Conservation (phyloP, 2,329 filamentous ascomycete genomes). For the Coniochaeta sp. region DNA sequence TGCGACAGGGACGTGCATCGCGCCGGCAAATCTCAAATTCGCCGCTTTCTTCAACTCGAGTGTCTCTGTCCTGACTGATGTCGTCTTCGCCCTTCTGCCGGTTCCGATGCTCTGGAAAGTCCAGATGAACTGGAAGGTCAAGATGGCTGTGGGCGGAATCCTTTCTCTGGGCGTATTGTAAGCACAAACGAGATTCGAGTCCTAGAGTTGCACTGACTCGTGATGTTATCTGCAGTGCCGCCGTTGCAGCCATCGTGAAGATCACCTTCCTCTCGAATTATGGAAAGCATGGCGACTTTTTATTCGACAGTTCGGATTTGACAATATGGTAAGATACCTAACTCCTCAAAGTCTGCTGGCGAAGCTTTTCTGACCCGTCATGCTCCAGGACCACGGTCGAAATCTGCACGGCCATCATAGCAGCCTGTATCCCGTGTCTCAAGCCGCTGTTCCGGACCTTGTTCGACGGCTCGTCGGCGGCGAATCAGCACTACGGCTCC, state of each 20-base stretch:
- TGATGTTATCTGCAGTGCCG: conserved; percentile 6
- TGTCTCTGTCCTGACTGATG: conserved; percentile 17
- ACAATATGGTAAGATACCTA: conserved; percentile 16
- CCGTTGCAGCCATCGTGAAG: conserved; percentile 17
- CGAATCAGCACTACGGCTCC: conserved; percentile 8
- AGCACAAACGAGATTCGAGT: not conserved
- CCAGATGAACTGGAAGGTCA: conserved; percentile 18
- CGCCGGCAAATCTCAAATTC: conserved; percentile 15
- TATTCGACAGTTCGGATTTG: conserved; percentile 18
- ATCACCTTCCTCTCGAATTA: conserved; percentile 16
- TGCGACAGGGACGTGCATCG: conserved; percentile 15
- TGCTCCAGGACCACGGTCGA: conserved; percentile 17
- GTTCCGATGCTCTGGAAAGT: conserved; percentile 20
- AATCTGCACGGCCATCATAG: conserved; percentile 19
- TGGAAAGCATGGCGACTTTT: conserved; percentile 18
- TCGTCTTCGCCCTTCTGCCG: conserved; percentile 19
- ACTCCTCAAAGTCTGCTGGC: too few species aligned
- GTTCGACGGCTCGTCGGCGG: conserved; percentile 22
- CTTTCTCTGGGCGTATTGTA: conserved; percentile 18
- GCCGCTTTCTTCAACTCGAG: conserved; percentile 18
- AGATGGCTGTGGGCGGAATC: conserved; percentile 15
- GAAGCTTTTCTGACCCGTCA: too few species aligned
- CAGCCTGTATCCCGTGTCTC: conserved; percentile 18
- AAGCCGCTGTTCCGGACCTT: conserved; percentile 14
- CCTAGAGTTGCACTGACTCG: not conserved